Percentiles rank a stretch among this genome's conserved stretches.
Evolutionary conservation across 2,329 filamentous ascomycete genomes (phyloP).

Genomic region (Alternaria brassicicola): DNA sequence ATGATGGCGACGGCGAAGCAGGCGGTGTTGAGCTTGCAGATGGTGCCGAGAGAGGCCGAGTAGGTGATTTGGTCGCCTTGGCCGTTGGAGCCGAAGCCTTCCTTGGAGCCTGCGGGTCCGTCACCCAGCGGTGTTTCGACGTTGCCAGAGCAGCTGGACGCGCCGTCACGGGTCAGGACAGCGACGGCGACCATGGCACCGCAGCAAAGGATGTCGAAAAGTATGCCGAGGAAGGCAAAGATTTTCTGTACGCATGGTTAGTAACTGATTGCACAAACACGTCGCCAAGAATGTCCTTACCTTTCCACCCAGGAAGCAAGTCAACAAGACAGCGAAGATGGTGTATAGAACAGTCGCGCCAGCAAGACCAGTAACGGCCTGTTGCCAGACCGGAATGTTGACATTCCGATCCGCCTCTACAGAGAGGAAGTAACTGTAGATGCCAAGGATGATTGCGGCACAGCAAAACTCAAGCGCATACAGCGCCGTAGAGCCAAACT

Average conservation of each 20-base stretch:
- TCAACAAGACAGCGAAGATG: constrained; percentile 71
- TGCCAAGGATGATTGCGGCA: constrained; percentile 73
- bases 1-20: constrained; percentile 79
- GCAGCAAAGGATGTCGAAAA: constrained; percentile 78
- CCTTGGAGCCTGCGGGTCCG: constrained; percentile 60
- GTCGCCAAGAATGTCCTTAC: constrained; percentile 34
- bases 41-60: constrained; percentile 58
- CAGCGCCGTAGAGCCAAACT: constrained; percentile 71
- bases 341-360: constrained; percentile 78
- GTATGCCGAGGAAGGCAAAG: constrained; percentile 73
- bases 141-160: constrained; percentile 66
- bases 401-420: constrained; percentile 70
- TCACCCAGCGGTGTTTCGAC: constrained; percentile 73
- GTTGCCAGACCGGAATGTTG: constrained; percentile 67
- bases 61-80: constrained; percentile 52
- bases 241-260: constrained; percentile 47
- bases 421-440: constrained; percentile 83
- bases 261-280: background rate
- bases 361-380: constrained; percentile 74
- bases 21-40: constrained; percentile 78
- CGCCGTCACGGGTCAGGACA: constrained; percentile 72
- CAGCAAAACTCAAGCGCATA: constrained; percentile 76
- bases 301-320: constrained; percentile 80
- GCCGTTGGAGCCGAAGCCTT: constrained; percentile 55
- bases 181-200: constrained; percentile 84